Evolutionary conservation across 1,284 basidiomycete genomes (phyloP).

Genomic region (Puccinia polysora): DNA sequence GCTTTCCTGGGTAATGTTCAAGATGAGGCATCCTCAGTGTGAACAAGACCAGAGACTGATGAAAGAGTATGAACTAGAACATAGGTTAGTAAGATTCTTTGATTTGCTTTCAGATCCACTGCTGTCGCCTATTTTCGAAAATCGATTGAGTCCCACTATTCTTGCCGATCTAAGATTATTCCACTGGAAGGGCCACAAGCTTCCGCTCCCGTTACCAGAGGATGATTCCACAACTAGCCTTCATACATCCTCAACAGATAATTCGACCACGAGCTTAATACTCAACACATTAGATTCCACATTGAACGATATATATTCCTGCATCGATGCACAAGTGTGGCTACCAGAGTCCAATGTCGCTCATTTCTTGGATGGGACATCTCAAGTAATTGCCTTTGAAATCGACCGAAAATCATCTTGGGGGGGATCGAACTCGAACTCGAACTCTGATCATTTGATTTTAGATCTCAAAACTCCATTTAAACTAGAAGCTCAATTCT

Average conservation of each 20-base stretch:
- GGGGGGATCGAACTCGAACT: neutral
- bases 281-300: slow-evolving; percentile 7
- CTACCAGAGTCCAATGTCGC: slow-evolving; percentile 32
- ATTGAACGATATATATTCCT: slow-evolving; percentile 39
- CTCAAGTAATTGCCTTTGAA: slow-evolving; percentile 39
- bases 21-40: neutral
- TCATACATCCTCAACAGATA: neutral
- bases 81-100: slow-evolving; percentile 10
- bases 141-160: neutral
- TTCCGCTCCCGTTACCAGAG: slow-evolving; percentile 36
- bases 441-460: neutral
- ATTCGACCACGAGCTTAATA: slow-evolving; percentile 39
- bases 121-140: neutral
- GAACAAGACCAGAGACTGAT: neutral
- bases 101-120: neutral
- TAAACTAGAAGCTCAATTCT: slow-evolving; percentile 22
- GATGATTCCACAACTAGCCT: neutral
- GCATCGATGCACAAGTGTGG: slow-evolving; percentile 44
- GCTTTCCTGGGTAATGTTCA: neutral
- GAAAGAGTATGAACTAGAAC: slow-evolving; percentile 17
- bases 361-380: slow-evolving; percentile 35
- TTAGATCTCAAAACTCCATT: slow-evolving; percentile 13
- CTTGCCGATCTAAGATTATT: slow-evolving; percentile 24
- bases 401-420: slow-evolving; percentile 23
- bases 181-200: slow-evolving; percentile 40